Evolutionary conservation across 192 early-diverging fungal genomes (phyloP).

Genomic region (Entrophospora sp.): DNA sequence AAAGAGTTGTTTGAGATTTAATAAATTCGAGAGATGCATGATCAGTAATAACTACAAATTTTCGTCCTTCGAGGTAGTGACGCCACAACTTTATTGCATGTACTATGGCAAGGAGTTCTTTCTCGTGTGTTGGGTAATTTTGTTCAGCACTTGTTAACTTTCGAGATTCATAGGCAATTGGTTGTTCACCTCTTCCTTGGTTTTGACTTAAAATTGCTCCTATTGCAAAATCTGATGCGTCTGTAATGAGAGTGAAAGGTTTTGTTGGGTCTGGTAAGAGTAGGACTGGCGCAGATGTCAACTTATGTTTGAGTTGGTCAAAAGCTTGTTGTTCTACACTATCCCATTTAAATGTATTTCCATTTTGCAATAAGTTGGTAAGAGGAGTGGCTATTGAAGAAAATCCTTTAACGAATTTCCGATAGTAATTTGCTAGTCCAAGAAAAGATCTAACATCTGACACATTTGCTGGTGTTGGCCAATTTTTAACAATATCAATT

Average conservation of each 20-base stretch:
- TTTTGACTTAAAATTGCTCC: conserved; percentile 20
- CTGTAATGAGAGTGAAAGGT: conserved; percentile 10
- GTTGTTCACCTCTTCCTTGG: conserved; percentile 5
- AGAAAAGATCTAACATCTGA: conserved; percentile 26
- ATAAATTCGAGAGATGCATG: too few species aligned
- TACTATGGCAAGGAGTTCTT: conserved; percentile 10
- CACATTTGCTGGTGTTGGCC: conserved; percentile 7
- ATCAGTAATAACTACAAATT: conserved; percentile 10
- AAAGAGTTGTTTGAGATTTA: conserved; percentile 8
- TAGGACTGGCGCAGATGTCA: conserved; percentile 7
- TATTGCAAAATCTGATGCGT: conserved; percentile 21
- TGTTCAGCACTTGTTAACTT: conserved; percentile 19
- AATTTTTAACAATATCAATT: conserved; percentile 14
- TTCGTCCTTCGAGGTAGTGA: conserved; percentile 7
- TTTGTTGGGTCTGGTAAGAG: not conserved
- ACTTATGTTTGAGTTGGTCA: conserved; percentile 9
- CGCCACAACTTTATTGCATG: conserved; percentile 7
- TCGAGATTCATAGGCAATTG: conserved; percentile 23
- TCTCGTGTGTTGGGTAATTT: conserved; percentile 24
- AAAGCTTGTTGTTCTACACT: conserved; percentile 6
- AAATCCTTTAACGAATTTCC: conserved; percentile 26
- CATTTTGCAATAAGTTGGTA: conserved; percentile 22
- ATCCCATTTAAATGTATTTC: conserved; percentile 17
- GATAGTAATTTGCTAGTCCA: conserved; percentile 30
- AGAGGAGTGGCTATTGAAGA: conserved; percentile 23